These are phyloP conservation scores for Huntiella abstrusa DNA, from an alignment of 2,329 filamentous ascomycete genomes.

Conservation along the genomic window DNA sequence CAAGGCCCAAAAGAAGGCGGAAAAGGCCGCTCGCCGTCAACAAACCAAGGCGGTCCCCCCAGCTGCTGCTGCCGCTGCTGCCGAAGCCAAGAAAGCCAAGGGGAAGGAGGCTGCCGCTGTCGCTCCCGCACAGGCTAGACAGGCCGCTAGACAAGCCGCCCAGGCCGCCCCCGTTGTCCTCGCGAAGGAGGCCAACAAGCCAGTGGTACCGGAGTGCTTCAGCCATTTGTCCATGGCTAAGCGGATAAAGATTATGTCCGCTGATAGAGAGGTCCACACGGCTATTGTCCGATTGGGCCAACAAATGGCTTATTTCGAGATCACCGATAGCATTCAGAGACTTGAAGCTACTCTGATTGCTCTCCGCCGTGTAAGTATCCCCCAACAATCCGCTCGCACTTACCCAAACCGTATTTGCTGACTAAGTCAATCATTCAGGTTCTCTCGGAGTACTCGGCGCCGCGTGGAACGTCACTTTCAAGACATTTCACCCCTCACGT, in stretches of 20 bases:
- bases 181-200: conserved; percentile 31
- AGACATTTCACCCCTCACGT: conserved; percentile 83
- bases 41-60: conserved; percentile 41
- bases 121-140: conserved; percentile 15
- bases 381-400: neutral
- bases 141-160: conserved; percentile 20
- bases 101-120: conserved; percentile 4
- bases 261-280: conserved; percentile 69
- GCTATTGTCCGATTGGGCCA: conserved; percentile 70
- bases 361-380: conserved; percentile 58
- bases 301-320: conserved; percentile 73
- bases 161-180: conserved; percentile 20
- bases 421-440: conserved; percentile 34
- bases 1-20: conserved; percentile 77
- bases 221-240: conserved; percentile 59
- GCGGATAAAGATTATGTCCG: conserved; percentile 32
- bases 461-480: conserved; percentile 63
- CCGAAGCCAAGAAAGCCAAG: conserved; percentile 25
- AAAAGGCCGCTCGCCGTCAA: conserved; percentile 73
- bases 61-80: conserved; percentile 21
- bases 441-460: conserved; percentile 82
- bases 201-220: conserved; percentile 52
- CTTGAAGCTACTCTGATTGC: conserved; percentile 74
- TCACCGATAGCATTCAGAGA: conserved; percentile 77
- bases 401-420: neutral